These are phyloP conservation scores for Platanthera guangdongensis DNA, from an alignment of 106 monocot species.

Conservation along the genomic window DNA sequence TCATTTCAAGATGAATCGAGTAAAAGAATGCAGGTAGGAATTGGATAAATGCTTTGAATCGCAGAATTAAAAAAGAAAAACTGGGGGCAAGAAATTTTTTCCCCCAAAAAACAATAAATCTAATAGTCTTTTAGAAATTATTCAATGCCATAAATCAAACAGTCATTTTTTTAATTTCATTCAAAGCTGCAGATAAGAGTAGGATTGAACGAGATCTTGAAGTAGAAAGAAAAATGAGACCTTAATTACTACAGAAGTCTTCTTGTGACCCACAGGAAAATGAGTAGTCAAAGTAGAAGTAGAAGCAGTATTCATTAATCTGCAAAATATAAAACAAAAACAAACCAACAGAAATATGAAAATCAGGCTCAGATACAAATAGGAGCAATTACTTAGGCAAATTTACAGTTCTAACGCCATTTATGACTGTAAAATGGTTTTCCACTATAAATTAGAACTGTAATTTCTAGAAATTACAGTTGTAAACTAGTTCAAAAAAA, in stretches of 20 bases:
- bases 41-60: neutral
- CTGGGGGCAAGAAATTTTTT: neutral
- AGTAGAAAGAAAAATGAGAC: neutral
- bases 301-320: slow-evolving; percentile 3
- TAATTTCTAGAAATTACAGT: too few species aligned
- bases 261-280: slow-evolving; percentile 15
- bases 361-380: too few species aligned
- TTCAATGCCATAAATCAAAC: neutral
- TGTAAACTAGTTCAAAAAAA: too few species aligned
- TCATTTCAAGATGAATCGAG: neutral
- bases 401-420: too few species aligned
- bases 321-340: neutral
- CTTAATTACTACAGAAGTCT: slow-evolving; percentile 9
- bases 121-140: neutral
- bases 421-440: too few species aligned
- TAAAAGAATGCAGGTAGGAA: neutral
- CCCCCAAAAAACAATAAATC: too few species aligned
- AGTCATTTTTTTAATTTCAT: too few species aligned
- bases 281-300: slow-evolving; percentile 4
- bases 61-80: neutral
- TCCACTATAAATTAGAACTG: too few species aligned
- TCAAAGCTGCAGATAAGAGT: too few species aligned
- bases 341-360: neutral
- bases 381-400: too few species aligned
- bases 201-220: neutral